Percentiles rank a stretch among this genome's conserved stretches.
Evolutionary conservation across 257 asterid species (phyloP).

Genomic region (Orobanche coerulescens): DNA sequence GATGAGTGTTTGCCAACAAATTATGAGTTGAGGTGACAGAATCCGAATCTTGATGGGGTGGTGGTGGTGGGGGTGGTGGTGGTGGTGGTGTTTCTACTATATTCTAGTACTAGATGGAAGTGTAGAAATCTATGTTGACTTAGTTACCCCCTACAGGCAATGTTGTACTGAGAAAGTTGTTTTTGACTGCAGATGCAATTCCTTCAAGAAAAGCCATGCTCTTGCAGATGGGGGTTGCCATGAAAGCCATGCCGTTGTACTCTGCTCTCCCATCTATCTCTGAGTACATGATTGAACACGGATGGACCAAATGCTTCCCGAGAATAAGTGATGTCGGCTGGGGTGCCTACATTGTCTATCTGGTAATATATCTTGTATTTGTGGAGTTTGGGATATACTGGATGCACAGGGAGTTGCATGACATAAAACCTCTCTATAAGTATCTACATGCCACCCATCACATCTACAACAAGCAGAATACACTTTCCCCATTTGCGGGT

Average conservation of each 20-base stretch:
- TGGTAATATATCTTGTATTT: slow-evolving; percentile 47
- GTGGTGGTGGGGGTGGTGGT: too few relatives aligned
- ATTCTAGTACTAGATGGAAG: neutral
- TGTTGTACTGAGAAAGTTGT: slow-evolving; percentile 18
- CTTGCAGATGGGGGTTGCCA: slow-evolving; percentile 87
- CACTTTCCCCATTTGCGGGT: slow-evolving; percentile 99
- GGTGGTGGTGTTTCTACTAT: neutral
- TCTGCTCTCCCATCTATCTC: slow-evolving; percentile 71
- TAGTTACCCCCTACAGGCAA: neutral
- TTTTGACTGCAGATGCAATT: slow-evolving; percentile 58
- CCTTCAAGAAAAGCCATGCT: slow-evolving; percentile 82
- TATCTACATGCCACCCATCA: slow-evolving; percentile 94
- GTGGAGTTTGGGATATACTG: slow-evolving; percentile 96
- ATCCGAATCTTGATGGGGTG: neutral
- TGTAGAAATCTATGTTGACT: neutral
- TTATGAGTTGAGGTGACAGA: neutral
- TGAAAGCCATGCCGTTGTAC: slow-evolving; percentile 98
- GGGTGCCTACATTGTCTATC: slow-evolving; percentile 42
- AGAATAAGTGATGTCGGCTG: slow-evolving; percentile 67
- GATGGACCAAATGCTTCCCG: slow-evolving; percentile 78
- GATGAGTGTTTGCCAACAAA: too few relatives aligned
- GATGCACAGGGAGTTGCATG: slow-evolving; percentile 97
- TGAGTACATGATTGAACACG: slow-evolving; percentile 84
- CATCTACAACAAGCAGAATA: slow-evolving; percentile 95
- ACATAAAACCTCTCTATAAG: slow-evolving; percentile 90